These are phyloP conservation scores for Aspergillus aculeatinus DNA, from an alignment of 2,329 filamentous ascomycete genomes.

Conservation along the genomic window DNA sequence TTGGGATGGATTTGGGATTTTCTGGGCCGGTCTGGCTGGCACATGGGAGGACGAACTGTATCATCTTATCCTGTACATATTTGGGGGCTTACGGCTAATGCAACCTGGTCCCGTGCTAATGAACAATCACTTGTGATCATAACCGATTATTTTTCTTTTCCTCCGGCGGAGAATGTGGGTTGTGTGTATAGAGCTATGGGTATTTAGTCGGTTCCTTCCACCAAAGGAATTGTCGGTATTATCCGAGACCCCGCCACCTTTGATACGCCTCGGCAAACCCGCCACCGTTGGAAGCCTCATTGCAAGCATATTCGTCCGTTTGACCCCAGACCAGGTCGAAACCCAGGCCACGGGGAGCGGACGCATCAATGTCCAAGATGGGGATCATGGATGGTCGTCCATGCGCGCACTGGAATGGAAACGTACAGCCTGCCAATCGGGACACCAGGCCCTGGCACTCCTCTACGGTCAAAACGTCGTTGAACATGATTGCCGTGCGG, in stretches of 20 bases:
- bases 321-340: neutral
- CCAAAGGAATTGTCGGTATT: neutral
- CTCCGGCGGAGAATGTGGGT: neutral
- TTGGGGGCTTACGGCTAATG: neutral
- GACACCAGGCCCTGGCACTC: conserved; percentile 43
- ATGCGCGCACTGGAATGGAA: conserved; percentile 54
- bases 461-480: conserved; percentile 40
- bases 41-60: neutral
- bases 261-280: conserved; percentile 14
- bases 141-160: neutral
- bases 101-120: neutral
- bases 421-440: conserved; percentile 42
- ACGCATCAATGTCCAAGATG: conserved; percentile 35
- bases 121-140: neutral
- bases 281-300: neutral
- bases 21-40: neutral
- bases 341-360: neutral
- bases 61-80: neutral
- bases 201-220: neutral
- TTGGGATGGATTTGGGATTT: conserved; percentile 7
- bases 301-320: conserved; percentile 4
- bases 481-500: conserved; percentile 53
- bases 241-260: conserved; percentile 8
- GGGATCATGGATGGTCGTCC: conserved; percentile 51
- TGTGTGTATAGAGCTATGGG: neutral